A percentile compares a stretch with the other conserved stretches of the same genome.
These are phyloP conservation scores for Pseudogymnoascus verrucosus DNA, from an alignment of 2,329 filamentous ascomycete species.

Conservation along the genomic window DNA sequence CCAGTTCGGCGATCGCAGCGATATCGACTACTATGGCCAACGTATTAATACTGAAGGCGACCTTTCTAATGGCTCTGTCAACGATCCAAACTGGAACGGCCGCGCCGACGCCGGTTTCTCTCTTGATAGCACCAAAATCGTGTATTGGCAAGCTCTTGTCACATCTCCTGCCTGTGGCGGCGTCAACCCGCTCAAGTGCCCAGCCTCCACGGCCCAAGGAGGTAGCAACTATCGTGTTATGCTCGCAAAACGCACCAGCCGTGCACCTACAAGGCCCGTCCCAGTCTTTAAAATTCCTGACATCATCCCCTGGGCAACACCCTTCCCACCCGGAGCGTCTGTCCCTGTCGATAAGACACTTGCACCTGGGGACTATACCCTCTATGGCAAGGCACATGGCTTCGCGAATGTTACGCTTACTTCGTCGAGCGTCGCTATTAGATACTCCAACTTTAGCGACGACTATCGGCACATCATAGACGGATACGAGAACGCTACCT, in stretches of 20 bases:
- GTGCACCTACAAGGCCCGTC: conserved; percentile 21
- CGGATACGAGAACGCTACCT: conserved; percentile 31
- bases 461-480: conserved; percentile 27
- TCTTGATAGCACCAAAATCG: conserved; percentile 35
- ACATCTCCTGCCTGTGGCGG: conserved; percentile 36
- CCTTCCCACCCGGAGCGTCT: conserved; percentile 23
- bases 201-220: conserved; percentile 31
- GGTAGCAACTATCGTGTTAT: conserved; percentile 34
- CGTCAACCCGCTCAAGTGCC: conserved; percentile 35
- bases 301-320: conserved; percentile 29
- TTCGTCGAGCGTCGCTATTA: conserved; percentile 25
- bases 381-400: conserved; percentile 16
- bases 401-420: conserved; percentile 16
- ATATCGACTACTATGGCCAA: conserved; percentile 34
- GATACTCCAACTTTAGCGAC: conserved; percentile 32
- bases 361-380: conserved; percentile 15
- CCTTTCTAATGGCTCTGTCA: conserved; percentile 28
- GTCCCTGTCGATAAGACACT: neutral
- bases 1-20: conserved; percentile 35
- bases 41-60: conserved; percentile 33
- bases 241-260: conserved; percentile 32
- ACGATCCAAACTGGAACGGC: conserved; percentile 41
- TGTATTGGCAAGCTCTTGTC: conserved; percentile 35
- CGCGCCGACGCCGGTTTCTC: conserved; percentile 37
- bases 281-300: conserved; percentile 25